Evolutionary conservation across 2,329 filamentous ascomycete species (phyloP), one percentile per base, ranked within the genome.

Genomic region (Bipolaris sorokiniana): DNA sequence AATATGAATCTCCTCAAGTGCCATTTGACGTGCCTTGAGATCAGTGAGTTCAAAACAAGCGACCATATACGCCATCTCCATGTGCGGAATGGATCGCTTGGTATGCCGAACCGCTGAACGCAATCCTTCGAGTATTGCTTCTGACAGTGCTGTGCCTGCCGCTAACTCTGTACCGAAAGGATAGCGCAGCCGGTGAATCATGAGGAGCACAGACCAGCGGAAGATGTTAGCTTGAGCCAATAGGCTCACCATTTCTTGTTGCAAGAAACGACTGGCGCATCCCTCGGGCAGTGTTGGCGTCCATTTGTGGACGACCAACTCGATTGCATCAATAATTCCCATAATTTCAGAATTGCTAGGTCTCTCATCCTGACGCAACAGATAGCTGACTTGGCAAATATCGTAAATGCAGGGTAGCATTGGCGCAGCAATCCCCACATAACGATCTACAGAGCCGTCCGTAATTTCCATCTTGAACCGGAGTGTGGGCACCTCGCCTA

Each of bases 171-270:
- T 47, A 22, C 54, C 54, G 15, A 53, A 56, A 20, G 54, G 44
- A 56, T 53, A 38, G 23, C 54, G 49, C 10, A 56, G 44, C 47
- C 54, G 54, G 16, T 56, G 54, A 48, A 47, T 33, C 4, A 56
- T 15, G 22, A 56, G 54, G 15, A 56, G 49, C 7, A 56, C 6
- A 3, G 16, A 48, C 49, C 49, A 56, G 5, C 49, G 49, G 42
- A 37, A 56, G 18, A 56, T 26, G 18, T 42, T 56, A 18, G 49
- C 54, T 33, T 56, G 49, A 26, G 36, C 31, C n/a, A 53, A 22
- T 18, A 53, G 20, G 37, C 49, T 52, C 13, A 42, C 44, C n/a
- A 56, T 37, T 36, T 56, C 54, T 23, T 53, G 42, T 13, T 56
- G 48, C 3, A 53, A 22, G 16, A 56, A 56, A 31, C 44, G 54